Base-by-base conservation (phyloP, 2,329 filamentous ascomycete species). In the Macrophomina phaseolina region DNA sequence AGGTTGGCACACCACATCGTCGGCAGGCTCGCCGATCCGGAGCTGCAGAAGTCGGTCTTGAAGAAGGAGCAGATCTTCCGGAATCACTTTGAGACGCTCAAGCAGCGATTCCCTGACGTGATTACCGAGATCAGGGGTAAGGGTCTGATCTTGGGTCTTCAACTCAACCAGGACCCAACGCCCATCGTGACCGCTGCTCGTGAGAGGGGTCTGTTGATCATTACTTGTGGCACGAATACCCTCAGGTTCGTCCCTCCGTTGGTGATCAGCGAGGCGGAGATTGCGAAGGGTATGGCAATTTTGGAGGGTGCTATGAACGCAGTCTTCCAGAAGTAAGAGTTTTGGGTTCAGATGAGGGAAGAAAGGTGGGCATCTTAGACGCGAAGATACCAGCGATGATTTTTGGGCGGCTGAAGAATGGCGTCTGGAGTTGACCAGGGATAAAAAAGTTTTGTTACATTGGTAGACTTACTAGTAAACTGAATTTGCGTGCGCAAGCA, bases 181-280 rank as follows among this genome's bases (percentile, higher is more conserved):
- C 86, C 84, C 12, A 89, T 99, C 68, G 85, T 99, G 68, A 93
- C 90, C 70, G 94, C 93, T 11, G 93, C 94, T 18, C 85, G 95
- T 68, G 93, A 98, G 82, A 86, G 93, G 68, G 95, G 95, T 0
- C 78, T 99, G 74, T 79, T 99, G 67, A 84, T 99, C 68, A 97
- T 99, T 75, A 97, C 93, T 1, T 94, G 93, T 34, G 95, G 95
- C 1, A 93, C 89, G 36, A 97, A 98, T 76, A 97, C 94, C 8
- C 81, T 99, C 71, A 86, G 95, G 56, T 97, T 99, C 73, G 93
- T 98, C 66, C 95, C 95, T 38, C 91, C 92, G 68, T 81, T 99
- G 74, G 89, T 89, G 5, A 91, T 99, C 67, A 90, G 87, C 0
- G 89, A 92, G 71, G 87, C 86, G 32, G 91, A 97, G 84, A 95